A percentile compares a stretch with the other conserved stretches of the same genome.
phyloP scores from a whole-genome alignment of 805 yeast genomes.

The Schwanniomyces sp. region DNA sequence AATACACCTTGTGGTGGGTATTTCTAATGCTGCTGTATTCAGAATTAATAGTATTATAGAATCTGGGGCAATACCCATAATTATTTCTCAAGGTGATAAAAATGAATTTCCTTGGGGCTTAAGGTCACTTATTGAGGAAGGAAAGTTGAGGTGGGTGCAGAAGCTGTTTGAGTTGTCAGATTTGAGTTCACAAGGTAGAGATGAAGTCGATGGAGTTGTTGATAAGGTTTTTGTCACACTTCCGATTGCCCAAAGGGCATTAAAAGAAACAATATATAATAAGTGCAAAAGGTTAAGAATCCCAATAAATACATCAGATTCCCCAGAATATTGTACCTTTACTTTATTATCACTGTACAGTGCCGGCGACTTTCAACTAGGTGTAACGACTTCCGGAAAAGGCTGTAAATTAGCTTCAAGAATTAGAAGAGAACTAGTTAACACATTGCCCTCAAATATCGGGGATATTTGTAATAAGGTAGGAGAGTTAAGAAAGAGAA shows the following conservation, averaged over 20 bases:
- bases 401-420: constrained; percentile 87
- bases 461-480: constrained; percentile 68
- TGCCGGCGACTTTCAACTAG: constrained; percentile 76
- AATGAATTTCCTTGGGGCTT: constrained; percentile 22
- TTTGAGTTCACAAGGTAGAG: constrained; percentile 59
- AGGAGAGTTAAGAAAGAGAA: constrained; percentile 60
- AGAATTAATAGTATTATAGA: constrained; percentile 50
- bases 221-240: constrained; percentile 74
- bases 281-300: constrained; percentile 64
- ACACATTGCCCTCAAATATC: constrained; percentile 65
- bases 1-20: constrained; percentile 58
- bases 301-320: constrained; percentile 79
- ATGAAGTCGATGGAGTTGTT: constrained; percentile 59
- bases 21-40: constrained; percentile 42
- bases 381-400: constrained; percentile 82
- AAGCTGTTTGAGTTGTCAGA: constrained; percentile 39
- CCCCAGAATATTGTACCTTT: constrained; percentile 71
- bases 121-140: constrained; percentile 19
- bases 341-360: constrained; percentile 69
- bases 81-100: constrained; percentile 40
- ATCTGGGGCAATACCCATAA: constrained; percentile 54
- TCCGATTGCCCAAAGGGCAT: constrained; percentile 19
- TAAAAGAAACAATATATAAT: constrained; percentile 43
- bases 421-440: constrained; percentile 70
- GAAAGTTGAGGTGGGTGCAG: constrained; percentile 24